phyloP scores from a whole-genome alignment of 202 grass and related monocot species.

The Digitaria exilis region DNA sequence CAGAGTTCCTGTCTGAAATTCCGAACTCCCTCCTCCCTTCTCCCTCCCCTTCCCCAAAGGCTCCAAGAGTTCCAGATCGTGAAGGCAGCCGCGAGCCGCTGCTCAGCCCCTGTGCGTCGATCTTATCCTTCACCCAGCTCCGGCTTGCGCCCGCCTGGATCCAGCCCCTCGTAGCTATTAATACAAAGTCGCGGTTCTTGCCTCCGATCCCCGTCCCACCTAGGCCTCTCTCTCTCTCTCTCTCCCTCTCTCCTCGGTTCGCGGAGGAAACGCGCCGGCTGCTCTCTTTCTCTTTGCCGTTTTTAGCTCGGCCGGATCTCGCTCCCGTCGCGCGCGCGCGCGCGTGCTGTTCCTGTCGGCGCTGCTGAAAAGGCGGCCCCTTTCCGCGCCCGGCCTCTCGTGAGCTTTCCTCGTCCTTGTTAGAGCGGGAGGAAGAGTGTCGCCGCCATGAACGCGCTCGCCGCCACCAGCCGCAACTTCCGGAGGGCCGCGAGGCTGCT shows the following conservation, averaged over 20 bases:
- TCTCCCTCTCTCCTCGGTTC: conserved; percentile 28
- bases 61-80: conserved; percentile 4
- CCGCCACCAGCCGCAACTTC: conserved; percentile 94
- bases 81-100: conserved; percentile 5
- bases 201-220: neutral
- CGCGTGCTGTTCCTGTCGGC: conserved; percentile 22
- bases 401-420: conserved; percentile 22
- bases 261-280: conserved; percentile 15
- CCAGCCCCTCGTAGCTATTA: conserved; percentile 36
- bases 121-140: conserved; percentile 34
- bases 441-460: conserved; percentile 90
- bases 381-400: neutral
- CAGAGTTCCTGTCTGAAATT: neutral
- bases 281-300: neutral
- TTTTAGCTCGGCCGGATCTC: conserved; percentile 32
- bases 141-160: neutral
- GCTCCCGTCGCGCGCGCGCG: conserved; percentile 26
- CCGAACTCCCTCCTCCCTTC: neutral
- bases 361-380: conserved; percentile 25
- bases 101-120: conserved; percentile 19
- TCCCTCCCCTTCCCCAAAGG: neutral
- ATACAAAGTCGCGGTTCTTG: conserved; percentile 2
- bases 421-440: neutral
- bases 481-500: conserved; percentile 74
- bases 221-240: too few species aligned